Conservation (phyloP, 2,329 filamentous ascomycete genomes). For the Drechmeria coniospora region DNA sequence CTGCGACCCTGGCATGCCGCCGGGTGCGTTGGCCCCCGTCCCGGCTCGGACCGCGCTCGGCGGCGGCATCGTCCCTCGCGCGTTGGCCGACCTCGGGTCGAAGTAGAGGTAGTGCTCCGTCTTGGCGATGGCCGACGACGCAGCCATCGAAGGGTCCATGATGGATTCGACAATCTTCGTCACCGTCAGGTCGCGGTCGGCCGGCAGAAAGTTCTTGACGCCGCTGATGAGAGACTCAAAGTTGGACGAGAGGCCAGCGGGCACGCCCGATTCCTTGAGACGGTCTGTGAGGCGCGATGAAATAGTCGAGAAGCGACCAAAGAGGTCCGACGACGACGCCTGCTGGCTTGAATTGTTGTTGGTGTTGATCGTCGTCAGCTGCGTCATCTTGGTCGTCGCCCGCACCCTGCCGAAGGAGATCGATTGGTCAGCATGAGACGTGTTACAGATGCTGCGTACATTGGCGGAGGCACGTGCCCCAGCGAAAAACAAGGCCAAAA, state of each 20-base stretch:
- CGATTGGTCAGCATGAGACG: background rate
- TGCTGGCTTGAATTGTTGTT: slow-evolving; percentile 44
- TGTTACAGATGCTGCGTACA: no score
- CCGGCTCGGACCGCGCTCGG: slow-evolving; percentile 44
- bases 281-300: slow-evolving; percentile 85
- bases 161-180: slow-evolving; percentile 97
- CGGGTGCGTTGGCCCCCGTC: slow-evolving; percentile 25
- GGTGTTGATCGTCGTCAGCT: slow-evolving; percentile 81
- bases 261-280: slow-evolving; percentile 76
- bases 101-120: slow-evolving; percentile 97
- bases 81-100: slow-evolving; percentile 85
- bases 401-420: slow-evolving; percentile 61
- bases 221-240: slow-evolving; percentile 90
- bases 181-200: slow-evolving; percentile 85
- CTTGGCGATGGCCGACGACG: slow-evolving; percentile 84
- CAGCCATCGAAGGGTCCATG: slow-evolving; percentile 87
- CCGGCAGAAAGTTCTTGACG: slow-evolving; percentile 96
- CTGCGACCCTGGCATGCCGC: slow-evolving; percentile 33
- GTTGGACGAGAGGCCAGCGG: slow-evolving; percentile 54
- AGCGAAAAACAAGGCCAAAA: no score
- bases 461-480: no score
- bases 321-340: slow-evolving; percentile 55
- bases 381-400: slow-evolving; percentile 93
- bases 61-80: slow-evolving; percentile 78
- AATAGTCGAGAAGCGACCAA: slow-evolving; percentile 84